Evolutionary conservation across 371 early-diverging fungal genomes (phyloP), one percentile per base, ranked within the genome.

Genomic region (Amoeboaphelidium protococcarum): DNA sequence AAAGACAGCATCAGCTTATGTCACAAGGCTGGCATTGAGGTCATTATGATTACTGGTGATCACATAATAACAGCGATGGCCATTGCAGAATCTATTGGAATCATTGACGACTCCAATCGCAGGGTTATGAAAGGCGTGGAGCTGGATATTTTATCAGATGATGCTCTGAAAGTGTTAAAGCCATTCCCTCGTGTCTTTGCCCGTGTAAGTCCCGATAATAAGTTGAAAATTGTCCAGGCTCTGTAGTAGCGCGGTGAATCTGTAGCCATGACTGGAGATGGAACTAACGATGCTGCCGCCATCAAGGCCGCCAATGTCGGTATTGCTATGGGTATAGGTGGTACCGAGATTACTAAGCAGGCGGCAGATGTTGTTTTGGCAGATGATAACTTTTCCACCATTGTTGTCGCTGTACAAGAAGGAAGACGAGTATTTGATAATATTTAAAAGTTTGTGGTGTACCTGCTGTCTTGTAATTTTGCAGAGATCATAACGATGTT

Each of bases 231-330:
- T 27, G 87, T 94, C 1, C 76, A 79, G 56, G 62, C 87, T 16
- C 62, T 98, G 50, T 86, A 96, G 60, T 66, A 73, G n/a, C 72
- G 76, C 23, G 69, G 69, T 22, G 66, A 78, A 54, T 59, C 79
- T 13, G 89, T 86, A 21, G 80, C 76, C 50, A 86, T 87, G 84
- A 85, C 87, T 19, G 95, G 95, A 46, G 80, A 91, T 61, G 80
- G 92, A 63, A 76, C 88, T 41, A 88, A 82, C 56, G 91, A 90
- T 62, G 82, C 84, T 1, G 84, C 82, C 1, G 90, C 91, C 25
- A 72, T 90, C 47, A 87, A 86, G 54, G 71, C 76, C 49, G 76
- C 94, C 13, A 77, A 88, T 63, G 77, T 89, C 21, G 90, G 89
- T 56, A 73, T 88, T 54, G 84, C 85, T 25, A 82, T 87, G 87